Evolutionary conservation across 441 rosid species (phyloP).

Genomic region (Gossypium schwendimanii): DNA sequence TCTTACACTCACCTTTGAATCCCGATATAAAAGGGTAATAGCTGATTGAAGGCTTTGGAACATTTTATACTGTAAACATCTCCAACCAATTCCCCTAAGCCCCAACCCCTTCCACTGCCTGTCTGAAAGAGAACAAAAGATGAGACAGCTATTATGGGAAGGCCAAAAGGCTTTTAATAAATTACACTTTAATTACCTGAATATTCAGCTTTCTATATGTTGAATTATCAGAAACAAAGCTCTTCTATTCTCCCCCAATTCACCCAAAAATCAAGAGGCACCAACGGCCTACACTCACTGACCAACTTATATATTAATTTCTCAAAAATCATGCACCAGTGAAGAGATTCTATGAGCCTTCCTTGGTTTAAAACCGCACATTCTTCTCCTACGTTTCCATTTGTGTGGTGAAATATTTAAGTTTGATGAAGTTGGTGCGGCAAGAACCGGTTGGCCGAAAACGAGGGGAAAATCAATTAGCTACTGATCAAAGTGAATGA

Average conservation of each 20-base stretch:
- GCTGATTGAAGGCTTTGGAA: neutral
- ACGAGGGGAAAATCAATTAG: slow-evolving; percentile 24
- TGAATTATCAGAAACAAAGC: slow-evolving; percentile 8
- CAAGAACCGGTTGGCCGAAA: slow-evolving; percentile 23
- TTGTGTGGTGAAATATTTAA: slow-evolving; percentile 20
- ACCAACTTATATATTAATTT: slow-evolving; percentile 23
- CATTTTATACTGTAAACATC: neutral
- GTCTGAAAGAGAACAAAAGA: neutral
- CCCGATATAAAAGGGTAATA: neutral
- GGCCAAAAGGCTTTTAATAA: slow-evolving; percentile 12
- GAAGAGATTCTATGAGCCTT: neutral
- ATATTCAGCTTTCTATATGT: slow-evolving; percentile 16
- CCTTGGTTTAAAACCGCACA: neutral
- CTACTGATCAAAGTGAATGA: slow-evolving; percentile 59
- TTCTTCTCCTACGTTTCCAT: slow-evolving; percentile 18
- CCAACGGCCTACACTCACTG: slow-evolving; percentile 13
- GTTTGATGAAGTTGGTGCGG: slow-evolving; percentile 12
- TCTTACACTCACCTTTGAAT: neutral
- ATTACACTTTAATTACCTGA: slow-evolving; percentile 12
- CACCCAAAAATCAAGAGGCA: slow-evolving; percentile 16
- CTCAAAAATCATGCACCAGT: neutral
- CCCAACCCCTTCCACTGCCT: neutral
- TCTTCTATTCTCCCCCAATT: slow-evolving; percentile 19
- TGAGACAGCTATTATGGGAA: neutral
- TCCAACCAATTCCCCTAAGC: neutral